Evolutionary conservation across 2,329 filamentous ascomycete genomes (phyloP).

Genomic region (Gaeumannomyces sp.): DNA sequence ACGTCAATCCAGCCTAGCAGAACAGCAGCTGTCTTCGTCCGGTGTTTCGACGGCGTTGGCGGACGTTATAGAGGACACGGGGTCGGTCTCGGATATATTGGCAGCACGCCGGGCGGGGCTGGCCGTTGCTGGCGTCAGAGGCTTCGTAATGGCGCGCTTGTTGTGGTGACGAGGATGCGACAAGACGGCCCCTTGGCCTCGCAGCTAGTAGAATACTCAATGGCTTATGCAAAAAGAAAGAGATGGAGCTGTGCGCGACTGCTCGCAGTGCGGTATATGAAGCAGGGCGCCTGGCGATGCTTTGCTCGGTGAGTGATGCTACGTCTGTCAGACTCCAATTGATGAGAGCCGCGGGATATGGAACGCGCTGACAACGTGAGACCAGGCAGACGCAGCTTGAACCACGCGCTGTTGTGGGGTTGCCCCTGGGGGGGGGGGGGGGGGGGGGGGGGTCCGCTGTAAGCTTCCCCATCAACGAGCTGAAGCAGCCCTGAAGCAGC

Average conservation of each 20-base stretch:
- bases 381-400: background rate
- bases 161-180: background rate
- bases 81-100: background rate
- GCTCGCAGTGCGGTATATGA: background rate
- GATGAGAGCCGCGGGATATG: background rate
- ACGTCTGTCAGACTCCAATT: background rate
- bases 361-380: background rate
- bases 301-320: background rate
- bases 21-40: background rate
- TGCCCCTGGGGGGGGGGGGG: too few species aligned
- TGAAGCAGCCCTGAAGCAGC: background rate
- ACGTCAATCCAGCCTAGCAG: background rate
- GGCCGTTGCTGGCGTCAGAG: background rate
- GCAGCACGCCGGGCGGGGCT: background rate
- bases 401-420: background rate
- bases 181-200: background rate
- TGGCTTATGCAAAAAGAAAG: background rate
- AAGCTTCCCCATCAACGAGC: conserved; percentile 1
- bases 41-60: background rate
- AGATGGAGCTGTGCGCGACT: background rate
- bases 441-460: background rate
- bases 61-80: background rate
- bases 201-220: background rate
- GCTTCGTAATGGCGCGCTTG: background rate
- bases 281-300: conserved; percentile 1